Base-by-base conservation (phyloP, 345 rosid species). In the Sonneratia alba region DNA sequence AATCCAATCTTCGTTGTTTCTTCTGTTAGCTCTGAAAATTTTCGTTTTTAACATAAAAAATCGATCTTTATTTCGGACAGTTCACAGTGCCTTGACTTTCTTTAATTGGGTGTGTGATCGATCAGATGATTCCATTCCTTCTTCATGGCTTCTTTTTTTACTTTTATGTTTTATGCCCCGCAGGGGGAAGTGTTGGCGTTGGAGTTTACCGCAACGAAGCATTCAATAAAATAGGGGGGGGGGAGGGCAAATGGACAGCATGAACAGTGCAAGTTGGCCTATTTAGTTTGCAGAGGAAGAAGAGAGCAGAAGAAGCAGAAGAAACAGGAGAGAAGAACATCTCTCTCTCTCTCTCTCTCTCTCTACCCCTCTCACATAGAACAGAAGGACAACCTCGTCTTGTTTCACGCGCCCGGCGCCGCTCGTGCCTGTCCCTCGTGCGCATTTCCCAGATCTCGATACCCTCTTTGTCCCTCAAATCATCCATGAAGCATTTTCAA, bases 381-480 rank as follows among this genome's bases (percentile, higher is more conserved):
- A 11, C 36, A 61, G 37, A 27, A 22, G 10, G 66, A 61, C 36
- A 61, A 27, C 66, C 37, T 61, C 79, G 67, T 76, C 81, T 74
- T 71, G 79, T 70, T 75, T 76, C 53, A 62, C 70, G 74, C 77
- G 79, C 57, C 81, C 71, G 27, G 71, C 75, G 85, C 83, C 77
- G 81, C 76, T 75, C 75, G 76, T 78, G 76, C 61, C 77, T 76
- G 83, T 74, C 76, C 80, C 83, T 81, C 78, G 83, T 80, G 87
- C 81, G 73, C 76, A 32, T 71, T 72, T 4, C 36, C 79, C 90
- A 82, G 76, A 84, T 86, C 82, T 82, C 83, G 82, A 84, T 81
- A 72, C 63, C 59, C 32, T 64, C 36, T 15, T 53, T 42, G 36
- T 24, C 55, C 36, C 34, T 49, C 8, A 38, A 8, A 34, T 18